These are phyloP conservation scores for Vitis hybrid DNA, from an alignment of 177 flowering plant species.

Conservation along the genomic window DNA sequence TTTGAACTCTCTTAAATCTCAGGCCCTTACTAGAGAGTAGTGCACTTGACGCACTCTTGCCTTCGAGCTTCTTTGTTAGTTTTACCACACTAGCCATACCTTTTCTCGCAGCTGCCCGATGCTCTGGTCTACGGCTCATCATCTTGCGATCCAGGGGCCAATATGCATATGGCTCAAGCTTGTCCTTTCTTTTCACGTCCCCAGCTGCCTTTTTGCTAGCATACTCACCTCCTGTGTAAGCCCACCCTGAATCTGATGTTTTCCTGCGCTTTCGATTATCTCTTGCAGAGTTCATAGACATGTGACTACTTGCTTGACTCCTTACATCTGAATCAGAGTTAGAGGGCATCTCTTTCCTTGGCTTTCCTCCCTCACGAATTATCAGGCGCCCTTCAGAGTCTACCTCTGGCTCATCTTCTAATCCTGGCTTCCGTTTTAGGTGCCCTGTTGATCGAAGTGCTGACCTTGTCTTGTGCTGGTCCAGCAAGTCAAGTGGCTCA, in stretches of 20 bases:
- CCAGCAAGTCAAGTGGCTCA: constrained; percentile 97
- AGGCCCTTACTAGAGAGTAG: constrained; percentile 50
- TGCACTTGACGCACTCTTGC: constrained; percentile 71
- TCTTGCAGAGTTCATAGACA: constrained; percentile 35
- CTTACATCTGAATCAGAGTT: constrained; percentile 47
- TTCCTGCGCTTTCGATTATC: constrained; percentile 60
- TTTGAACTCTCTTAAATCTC: constrained; percentile 38
- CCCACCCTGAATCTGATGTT: constrained; percentile 76
- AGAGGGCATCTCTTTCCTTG: constrained; percentile 36
- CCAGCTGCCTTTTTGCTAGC: constrained; percentile 91
- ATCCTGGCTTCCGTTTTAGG: constrained; percentile 51
- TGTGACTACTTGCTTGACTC: constrained; percentile 46
- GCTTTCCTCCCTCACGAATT: constrained; percentile 54
- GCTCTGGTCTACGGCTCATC: constrained; percentile 92
- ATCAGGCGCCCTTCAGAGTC: constrained; percentile 87
- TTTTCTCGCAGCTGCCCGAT: constrained; percentile 75
- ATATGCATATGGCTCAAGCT: constrained; percentile 97
- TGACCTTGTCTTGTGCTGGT: constrained; percentile 66
- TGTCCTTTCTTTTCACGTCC: constrained; percentile 85
- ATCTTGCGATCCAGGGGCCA: constrained; percentile 99
- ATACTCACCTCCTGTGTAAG: constrained; percentile 84
- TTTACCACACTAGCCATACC: constrained; percentile 91
- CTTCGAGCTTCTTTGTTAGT: constrained; percentile 80
- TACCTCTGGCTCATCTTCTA: constrained; percentile 78
- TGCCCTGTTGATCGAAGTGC: constrained; percentile 58